Percentiles rank a stretch among this genome's conserved stretches.
These are phyloP conservation scores for Coccinonectria pachysandricola DNA, from an alignment of 2,329 filamentous ascomycete species.

Conservation along the genomic window DNA sequence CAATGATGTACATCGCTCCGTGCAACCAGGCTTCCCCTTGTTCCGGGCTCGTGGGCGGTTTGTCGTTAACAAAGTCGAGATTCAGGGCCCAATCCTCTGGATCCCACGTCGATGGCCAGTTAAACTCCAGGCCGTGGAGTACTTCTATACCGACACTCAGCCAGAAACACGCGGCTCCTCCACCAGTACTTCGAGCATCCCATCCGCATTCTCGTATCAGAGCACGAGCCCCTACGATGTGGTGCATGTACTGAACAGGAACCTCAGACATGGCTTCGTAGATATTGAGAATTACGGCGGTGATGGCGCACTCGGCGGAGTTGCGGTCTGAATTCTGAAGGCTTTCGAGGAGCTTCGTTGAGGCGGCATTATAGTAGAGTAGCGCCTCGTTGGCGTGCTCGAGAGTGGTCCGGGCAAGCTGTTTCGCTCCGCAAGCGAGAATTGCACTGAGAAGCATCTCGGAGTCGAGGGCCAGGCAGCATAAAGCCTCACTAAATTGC, in stretches of 20 bases:
- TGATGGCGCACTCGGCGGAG: conserved; percentile 73
- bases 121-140: conserved; percentile 77
- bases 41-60: conserved; percentile 35
- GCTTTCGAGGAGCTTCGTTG: conserved; percentile 62
- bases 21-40: conserved; percentile 73
- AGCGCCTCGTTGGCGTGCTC: conserved; percentile 69
- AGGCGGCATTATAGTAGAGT: conserved; percentile 79
- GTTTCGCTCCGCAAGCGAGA: conserved; percentile 77
- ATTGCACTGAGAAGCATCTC: conserved; percentile 86
- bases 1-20: conserved; percentile 78
- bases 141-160: conserved; percentile 85
- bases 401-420: conserved; percentile 61
- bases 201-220: conserved; percentile 84
- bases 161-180: conserved; percentile 89
- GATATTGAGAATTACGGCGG: conserved; percentile 79
- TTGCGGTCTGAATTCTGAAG: conserved; percentile 79
- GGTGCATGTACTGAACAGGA: conserved; percentile 72
- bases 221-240: conserved; percentile 74
- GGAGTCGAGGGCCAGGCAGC: conserved; percentile 70
- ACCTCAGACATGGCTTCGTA: conserved; percentile 88
- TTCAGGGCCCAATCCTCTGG: conserved; percentile 85
- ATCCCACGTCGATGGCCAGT: conserved; percentile 80
- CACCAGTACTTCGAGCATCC: conserved; percentile 67
- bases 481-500: conserved; percentile 78
- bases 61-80: conserved; percentile 43